Conservation (phyloP, 805 yeast species). For the Candida tammaniensis region DNA sequence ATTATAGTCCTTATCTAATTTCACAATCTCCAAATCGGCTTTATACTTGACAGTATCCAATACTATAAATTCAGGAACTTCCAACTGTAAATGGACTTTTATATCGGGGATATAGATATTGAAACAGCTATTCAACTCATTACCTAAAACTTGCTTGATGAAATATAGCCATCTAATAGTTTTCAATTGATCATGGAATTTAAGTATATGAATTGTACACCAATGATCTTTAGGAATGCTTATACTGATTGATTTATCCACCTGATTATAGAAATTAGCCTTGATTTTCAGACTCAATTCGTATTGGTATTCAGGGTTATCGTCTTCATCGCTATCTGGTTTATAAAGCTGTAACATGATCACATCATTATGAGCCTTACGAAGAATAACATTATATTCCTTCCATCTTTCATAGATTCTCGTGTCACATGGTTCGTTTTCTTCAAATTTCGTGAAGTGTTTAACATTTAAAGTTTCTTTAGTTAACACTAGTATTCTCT, state of each 20-base stretch:
- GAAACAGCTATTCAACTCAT: constrained; percentile 22
- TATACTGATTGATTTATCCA: constrained; percentile 70
- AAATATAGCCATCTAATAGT: constrained; percentile 66
- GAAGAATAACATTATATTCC: constrained; percentile 71
- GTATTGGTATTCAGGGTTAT: constrained; percentile 21
- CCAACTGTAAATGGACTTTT: constrained; percentile 42
- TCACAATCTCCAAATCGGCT: constrained; percentile 1
- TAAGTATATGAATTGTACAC: constrained; percentile 48
- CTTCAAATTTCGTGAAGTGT: constrained; percentile 33
- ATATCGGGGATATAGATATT: constrained; percentile 45
- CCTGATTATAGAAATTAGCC: constrained; percentile 56
- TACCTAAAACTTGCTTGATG: constrained; percentile 47
- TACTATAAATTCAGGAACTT: constrained; percentile 41
- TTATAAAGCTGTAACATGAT: constrained; percentile 63
- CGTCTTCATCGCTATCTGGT: constrained; percentile 27
- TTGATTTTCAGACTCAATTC: constrained; percentile 15
- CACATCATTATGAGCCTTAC: constrained; percentile 51
- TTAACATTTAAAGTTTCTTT: constrained; percentile 28
- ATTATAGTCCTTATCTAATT: constrained; percentile 21
- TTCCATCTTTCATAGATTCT: constrained; percentile 71
- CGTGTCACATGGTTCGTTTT: constrained; percentile 50
- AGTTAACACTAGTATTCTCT: constrained; percentile 66
- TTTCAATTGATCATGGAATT: constrained; percentile 49
- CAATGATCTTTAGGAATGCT: constrained; percentile 17
- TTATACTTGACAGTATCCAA: constrained; percentile 15